phyloP scores from a whole-genome alignment of 2,329 filamentous ascomycete species.

The Tolypocladium paradoxum region DNA sequence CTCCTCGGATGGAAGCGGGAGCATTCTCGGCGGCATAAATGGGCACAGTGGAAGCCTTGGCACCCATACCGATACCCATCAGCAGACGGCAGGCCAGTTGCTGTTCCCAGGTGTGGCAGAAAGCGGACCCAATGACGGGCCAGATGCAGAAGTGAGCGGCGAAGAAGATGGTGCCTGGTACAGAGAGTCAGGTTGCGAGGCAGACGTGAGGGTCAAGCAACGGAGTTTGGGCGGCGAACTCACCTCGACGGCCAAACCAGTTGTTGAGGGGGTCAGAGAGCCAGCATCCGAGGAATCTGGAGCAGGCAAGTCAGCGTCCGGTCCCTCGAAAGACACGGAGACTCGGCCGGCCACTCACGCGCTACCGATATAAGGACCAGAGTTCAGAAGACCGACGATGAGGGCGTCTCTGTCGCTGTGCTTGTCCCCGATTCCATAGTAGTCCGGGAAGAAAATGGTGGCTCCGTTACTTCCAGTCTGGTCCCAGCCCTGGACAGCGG shows the following conservation, averaged over 20 bases:
- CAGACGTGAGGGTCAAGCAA: background rate
- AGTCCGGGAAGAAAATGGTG: constrained; percentile 46
- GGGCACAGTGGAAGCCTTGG: constrained; percentile 55
- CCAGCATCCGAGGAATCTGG: constrained; percentile 44
- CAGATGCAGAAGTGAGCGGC: constrained; percentile 62
- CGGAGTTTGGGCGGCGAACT: background rate
- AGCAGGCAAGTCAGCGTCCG: background rate
- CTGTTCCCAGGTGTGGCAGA: constrained; percentile 55
- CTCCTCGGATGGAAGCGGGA: constrained; percentile 57
- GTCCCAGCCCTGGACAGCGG: constrained; percentile 58
- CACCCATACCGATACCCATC: constrained; percentile 59
- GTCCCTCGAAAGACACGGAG: background rate
- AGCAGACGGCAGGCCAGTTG: constrained; percentile 56
- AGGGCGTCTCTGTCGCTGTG: constrained; percentile 21
- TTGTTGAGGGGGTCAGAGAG: constrained; percentile 51
- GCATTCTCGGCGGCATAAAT: constrained; percentile 67
- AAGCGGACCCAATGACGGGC: constrained; percentile 51
- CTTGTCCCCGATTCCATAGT: constrained; percentile 26
- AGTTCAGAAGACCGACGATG: constrained; percentile 58
- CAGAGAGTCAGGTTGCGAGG: background rate
- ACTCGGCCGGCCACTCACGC: constrained; percentile 20
- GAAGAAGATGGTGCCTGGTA: constrained; percentile 47
- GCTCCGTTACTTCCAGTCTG: constrained; percentile 52
- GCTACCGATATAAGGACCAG: constrained; percentile 37
- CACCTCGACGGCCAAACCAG: constrained; percentile 30